Conservation (phyloP, 73 alveolate species). For the Paramecium bursaria region DNA sequence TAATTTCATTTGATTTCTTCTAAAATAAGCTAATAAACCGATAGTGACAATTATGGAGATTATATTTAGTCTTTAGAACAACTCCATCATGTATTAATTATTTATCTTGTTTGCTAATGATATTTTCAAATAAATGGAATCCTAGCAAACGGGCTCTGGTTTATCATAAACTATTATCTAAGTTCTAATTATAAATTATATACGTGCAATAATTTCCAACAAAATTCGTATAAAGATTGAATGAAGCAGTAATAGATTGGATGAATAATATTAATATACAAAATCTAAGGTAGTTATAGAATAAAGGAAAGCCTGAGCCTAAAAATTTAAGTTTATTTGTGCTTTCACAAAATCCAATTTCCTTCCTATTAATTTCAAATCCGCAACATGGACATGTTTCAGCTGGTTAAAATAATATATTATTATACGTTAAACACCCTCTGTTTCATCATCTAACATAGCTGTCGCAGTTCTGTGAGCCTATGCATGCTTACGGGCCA, state of each 20-base stretch:
- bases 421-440: neutral
- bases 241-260: slow-evolving; percentile 19
- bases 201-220: slow-evolving; percentile 52
- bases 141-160: slow-evolving; percentile 52
- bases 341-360: slow-evolving; percentile 39
- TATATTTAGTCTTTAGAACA: slow-evolving; percentile 29
- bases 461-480: slow-evolving; percentile 51
- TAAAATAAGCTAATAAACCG: slow-evolving; percentile 12
- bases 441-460: slow-evolving; percentile 12
- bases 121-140: slow-evolving; percentile 1
- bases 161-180: too few relatives aligned
- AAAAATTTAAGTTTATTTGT: slow-evolving; percentile 38
- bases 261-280: slow-evolving; percentile 56
- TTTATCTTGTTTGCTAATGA: slow-evolving; percentile 58
- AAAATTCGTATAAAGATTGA: slow-evolving; percentile 31
- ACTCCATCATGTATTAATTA: slow-evolving; percentile 6
- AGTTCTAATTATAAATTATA: too few relatives aligned
- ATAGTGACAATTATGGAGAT: slow-evolving; percentile 25
- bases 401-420: neutral
- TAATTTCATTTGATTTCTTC: slow-evolving; percentile 57
- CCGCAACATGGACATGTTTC: slow-evolving; percentile 72
- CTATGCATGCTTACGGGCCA: slow-evolving; percentile 27
- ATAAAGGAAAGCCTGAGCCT: slow-evolving; percentile 68
- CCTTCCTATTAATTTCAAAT: slow-evolving; percentile 51
- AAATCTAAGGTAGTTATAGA: slow-evolving; percentile 59